Base-by-base conservation (phyloP, 1,284 basidiomycete genomes). In the Trichosporon sp. region DNA sequence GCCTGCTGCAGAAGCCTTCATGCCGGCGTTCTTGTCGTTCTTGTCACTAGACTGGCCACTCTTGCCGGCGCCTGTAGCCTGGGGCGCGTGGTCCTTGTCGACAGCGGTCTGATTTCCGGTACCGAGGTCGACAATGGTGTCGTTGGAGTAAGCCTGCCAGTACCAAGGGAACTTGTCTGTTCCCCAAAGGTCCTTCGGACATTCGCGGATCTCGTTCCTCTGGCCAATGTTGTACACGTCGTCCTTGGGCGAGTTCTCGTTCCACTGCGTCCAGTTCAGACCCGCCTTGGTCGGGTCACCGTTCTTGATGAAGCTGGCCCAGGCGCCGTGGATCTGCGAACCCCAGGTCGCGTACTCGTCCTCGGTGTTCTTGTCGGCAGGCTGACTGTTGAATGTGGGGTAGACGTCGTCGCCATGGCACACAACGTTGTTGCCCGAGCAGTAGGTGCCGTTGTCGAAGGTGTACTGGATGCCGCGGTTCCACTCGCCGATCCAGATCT, bases 401-500 rank as follows among this genome's bases (percentile, higher is more conserved):
- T 75, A 79, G n/a, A 83, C 76, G 69, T 83, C 82, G 70, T 82
- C 79, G 68, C 80, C 78, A 68, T 84, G 82, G 71, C 82, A 83
- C 14, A 82, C 80, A 35, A 71, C 75, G 1, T 78, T 78, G 12
- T 38, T n/a, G 7, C 4, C 51, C 65, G 78, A 79, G 70, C 80
- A 82, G n/a, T 72, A 73, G 1, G 74, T 75, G 7, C 38, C 56
- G 14, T 56, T 10, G 72, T 92, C 92, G 66, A 85, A 86, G 1
- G 90, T 88, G 81, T 93, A 92, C 10, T 88, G 88, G 35, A 89
- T 87, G 11, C 92, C 92, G 65, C 90, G 80, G 54, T 84, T 84
- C 83, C 88, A 93, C 76, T 90, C 81, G 19, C 90, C 91, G 11
- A 92, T 89, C 79, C 87, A 93, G 10, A 89, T 90, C 19, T 80